These are phyloP conservation scores for Aphanocladium album DNA, from an alignment of 2,329 filamentous ascomycete species.

Conservation along the genomic window DNA sequence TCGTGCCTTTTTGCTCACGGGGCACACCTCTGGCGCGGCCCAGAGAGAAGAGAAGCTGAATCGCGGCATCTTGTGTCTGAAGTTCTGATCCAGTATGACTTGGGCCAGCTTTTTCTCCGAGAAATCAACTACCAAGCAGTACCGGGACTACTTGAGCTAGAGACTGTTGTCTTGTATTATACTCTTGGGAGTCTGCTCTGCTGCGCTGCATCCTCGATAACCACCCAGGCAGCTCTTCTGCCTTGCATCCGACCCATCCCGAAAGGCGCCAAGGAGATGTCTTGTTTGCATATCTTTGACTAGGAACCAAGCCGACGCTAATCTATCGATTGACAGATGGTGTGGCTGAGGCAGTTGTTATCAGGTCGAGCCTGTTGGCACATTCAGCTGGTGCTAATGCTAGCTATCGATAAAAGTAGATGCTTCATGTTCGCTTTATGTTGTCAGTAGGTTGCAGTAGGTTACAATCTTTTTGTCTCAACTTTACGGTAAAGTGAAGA, in stretches of 20 bases:
- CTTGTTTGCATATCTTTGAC: not conserved
- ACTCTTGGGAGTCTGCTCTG: not conserved
- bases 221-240: not conserved
- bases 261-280: not conserved
- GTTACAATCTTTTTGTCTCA: too few species aligned
- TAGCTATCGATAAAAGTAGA: not conserved
- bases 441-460: too few species aligned
- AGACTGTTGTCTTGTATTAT: constrained; percentile 1
- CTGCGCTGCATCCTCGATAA: not conserved
- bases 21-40: constrained; percentile 66
- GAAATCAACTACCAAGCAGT: too few species aligned
- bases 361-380: not conserved
- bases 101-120: too few species aligned
- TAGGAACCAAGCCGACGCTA: not conserved
- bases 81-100: too few species aligned
- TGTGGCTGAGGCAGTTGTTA: not conserved
- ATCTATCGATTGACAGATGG: constrained; percentile 4
- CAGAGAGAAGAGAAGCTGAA: constrained; percentile 26
- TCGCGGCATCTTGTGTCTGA: constrained; percentile 19
- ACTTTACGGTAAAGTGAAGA: too few species aligned
- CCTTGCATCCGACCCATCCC: not conserved
- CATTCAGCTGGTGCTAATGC: not conserved
- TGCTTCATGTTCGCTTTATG: too few species aligned
- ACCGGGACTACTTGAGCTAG: not conserved
- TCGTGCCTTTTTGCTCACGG: constrained; percentile 75